Evolutionary conservation across 208 protist genomes (phyloP).

Genomic region (Wallacemonas rigidus): DNA sequence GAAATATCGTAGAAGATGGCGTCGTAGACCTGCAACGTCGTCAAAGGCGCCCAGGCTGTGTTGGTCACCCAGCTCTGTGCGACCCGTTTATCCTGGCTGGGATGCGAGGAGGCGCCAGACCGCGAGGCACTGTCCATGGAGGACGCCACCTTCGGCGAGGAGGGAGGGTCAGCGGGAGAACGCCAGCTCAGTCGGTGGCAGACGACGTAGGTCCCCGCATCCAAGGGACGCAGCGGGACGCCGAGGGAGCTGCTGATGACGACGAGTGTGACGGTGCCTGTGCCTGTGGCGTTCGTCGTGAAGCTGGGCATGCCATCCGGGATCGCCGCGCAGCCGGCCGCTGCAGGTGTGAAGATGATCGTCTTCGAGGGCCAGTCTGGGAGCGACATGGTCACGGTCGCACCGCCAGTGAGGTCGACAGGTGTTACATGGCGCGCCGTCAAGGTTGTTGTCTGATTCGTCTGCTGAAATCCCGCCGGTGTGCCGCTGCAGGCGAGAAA

Average conservation of each 20-base stretch:
- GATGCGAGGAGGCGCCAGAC: too few species aligned
- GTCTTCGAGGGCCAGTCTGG: not conserved
- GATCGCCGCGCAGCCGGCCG: not conserved
- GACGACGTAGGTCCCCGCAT: conserved; percentile 16
- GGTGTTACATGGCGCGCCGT: not conserved
- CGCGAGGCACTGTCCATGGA: not conserved
- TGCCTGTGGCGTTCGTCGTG: conserved; percentile 14
- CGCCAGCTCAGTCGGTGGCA: conserved; percentile 16
- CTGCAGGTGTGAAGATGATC: not conserved
- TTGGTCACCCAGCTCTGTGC: not conserved
- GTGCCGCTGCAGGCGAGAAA: conserved; percentile 32
- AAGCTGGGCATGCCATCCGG: conserved; percentile 13
- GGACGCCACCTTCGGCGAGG: not conserved
- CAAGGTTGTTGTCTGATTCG: conserved; percentile 5
- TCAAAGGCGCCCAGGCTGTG: conserved; percentile 14
- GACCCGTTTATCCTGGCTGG: not conserved
- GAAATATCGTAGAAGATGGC: conserved; percentile 27
- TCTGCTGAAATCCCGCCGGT: conserved; percentile 19
- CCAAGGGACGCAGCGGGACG: not conserved
- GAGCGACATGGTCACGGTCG: conserved; percentile 16
- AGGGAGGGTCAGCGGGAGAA: conserved; percentile 6
- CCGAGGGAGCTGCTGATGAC: conserved; percentile 3
- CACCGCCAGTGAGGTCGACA: not conserved
- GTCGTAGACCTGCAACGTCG: conserved; percentile 15
- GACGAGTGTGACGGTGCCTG: conserved; percentile 5